phyloP scores from a whole-genome alignment of 345 rosid genomes.

The Alliaria petiolata region DNA sequence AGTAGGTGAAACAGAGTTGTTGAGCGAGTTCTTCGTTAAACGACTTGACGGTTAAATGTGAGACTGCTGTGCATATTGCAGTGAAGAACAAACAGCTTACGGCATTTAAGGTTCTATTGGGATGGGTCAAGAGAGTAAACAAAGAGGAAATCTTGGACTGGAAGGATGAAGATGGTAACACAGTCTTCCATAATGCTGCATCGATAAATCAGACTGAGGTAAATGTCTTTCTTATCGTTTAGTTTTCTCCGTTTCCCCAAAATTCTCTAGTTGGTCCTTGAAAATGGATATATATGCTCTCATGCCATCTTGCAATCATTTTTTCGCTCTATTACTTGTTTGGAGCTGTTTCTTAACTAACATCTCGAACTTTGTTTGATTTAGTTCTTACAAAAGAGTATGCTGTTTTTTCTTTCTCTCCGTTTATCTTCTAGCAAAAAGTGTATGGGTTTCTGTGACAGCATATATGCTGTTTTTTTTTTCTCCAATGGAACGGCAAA shows the following conservation, averaged over 20 bases:
- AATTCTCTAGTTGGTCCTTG: too few species aligned
- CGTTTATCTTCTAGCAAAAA: too few species aligned
- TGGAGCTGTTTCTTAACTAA: too few species aligned
- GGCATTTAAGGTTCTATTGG: background rate
- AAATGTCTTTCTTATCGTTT: background rate
- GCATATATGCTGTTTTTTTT: too few species aligned
- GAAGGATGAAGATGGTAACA: background rate
- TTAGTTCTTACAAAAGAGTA: too few species aligned
- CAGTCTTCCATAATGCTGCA: background rate
- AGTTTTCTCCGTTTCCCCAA: background rate
- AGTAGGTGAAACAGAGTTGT: background rate
- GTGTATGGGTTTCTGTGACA: too few species aligned
- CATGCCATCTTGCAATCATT: too few species aligned
- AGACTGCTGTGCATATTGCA: constrained; percentile 24
- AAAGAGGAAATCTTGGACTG: background rate
- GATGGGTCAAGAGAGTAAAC: background rate
- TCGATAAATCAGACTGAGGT: background rate
- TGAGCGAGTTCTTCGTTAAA: constrained; percentile 21
- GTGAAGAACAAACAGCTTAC: background rate
- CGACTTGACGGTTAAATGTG: constrained; percentile 22
- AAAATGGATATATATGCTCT: too few species aligned
- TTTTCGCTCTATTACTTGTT: too few species aligned
- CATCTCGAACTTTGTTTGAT: too few species aligned
- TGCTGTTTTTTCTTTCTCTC: too few species aligned
- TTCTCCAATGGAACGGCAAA: too few species aligned